These are phyloP conservation scores for Suillus ampliporus DNA, from an alignment of 768 basidiomycete genomes.

Conservation along the genomic window DNA sequence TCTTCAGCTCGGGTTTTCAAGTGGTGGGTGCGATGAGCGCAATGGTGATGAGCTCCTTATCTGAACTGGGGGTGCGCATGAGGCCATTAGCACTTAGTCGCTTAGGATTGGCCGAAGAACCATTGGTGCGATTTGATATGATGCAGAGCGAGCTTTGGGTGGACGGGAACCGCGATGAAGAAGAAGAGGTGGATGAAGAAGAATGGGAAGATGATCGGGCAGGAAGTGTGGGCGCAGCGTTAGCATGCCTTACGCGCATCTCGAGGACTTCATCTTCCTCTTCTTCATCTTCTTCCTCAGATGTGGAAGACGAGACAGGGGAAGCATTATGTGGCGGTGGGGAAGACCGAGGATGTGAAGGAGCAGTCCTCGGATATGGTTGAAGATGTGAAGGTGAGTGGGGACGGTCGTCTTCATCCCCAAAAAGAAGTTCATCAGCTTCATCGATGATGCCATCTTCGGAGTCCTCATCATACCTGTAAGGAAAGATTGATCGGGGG, in stretches of 20 bases:
- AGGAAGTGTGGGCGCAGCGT: slow-evolving; percentile 32
- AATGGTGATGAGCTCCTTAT: slow-evolving; percentile 68
- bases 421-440: slow-evolving; percentile 43
- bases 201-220: slow-evolving; percentile 48
- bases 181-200: slow-evolving; percentile 30
- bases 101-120: too few relatives aligned
- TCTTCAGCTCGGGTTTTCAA: slow-evolving; percentile 78
- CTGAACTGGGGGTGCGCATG: slow-evolving; percentile 36
- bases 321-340: slow-evolving; percentile 26
- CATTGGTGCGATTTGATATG: slow-evolving; percentile 29
- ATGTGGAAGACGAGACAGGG: slow-evolving; percentile 38
- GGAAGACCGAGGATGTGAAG: slow-evolving; percentile 22
- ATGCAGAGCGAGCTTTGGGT: slow-evolving; percentile 37
- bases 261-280: slow-evolving; percentile 66
- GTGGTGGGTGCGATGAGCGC: slow-evolving; percentile 81
- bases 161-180: slow-evolving; percentile 31
- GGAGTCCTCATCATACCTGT: slow-evolving; percentile 76
- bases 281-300: slow-evolving; percentile 51
- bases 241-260: slow-evolving; percentile 52
- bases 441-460: slow-evolving; percentile 61
- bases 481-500: slow-evolving; percentile 17
- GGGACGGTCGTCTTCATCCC: slow-evolving; percentile 30
- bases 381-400: slow-evolving; percentile 10
- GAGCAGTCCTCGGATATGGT: slow-evolving; percentile 24
- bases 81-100: slow-evolving; percentile 52